Conservation (phyloP, 2,329 filamentous ascomycete species). For the Periconia macrospinosa region DNA sequence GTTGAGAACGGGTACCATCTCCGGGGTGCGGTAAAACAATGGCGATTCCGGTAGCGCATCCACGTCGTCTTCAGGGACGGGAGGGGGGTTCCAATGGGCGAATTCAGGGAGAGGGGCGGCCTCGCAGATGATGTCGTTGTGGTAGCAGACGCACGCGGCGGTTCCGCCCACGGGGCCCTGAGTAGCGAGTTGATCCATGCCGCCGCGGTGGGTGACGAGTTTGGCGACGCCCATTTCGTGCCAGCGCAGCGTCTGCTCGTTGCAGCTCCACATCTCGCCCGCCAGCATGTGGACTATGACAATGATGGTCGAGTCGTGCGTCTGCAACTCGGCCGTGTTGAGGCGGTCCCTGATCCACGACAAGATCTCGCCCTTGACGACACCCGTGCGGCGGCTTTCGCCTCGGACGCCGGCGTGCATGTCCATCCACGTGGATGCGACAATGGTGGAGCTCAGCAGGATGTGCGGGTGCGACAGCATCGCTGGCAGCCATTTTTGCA, state of each 20-base stretch:
- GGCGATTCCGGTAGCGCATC: slow-evolving; percentile 36
- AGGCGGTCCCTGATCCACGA: slow-evolving; percentile 30
- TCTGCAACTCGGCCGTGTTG: slow-evolving; percentile 4
- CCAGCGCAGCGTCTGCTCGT: slow-evolving; percentile 26
- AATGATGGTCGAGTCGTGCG: slow-evolving; percentile 29
- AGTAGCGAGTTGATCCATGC: slow-evolving; percentile 14
- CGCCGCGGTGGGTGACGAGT: slow-evolving; percentile 27
- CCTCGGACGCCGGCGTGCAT: slow-evolving; percentile 22
- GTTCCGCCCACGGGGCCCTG: slow-evolving; percentile 22
- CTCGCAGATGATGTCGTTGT: slow-evolving; percentile 35
- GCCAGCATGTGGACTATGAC: slow-evolving; percentile 33
- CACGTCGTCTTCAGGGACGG: not conserved
- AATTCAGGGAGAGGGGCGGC: slow-evolving; percentile 19
- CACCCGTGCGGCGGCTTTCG: slow-evolving; percentile 27
- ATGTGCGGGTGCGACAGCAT: slow-evolving; percentile 29
- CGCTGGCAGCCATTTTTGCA: slow-evolving; percentile 28
- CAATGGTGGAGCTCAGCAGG: slow-evolving; percentile 25
- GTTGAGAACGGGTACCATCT: slow-evolving; percentile 21
- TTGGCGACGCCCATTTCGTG: slow-evolving; percentile 28
- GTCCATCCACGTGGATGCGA: slow-evolving; percentile 32
- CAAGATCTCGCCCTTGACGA: slow-evolving; percentile 31
- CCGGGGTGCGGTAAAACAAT: slow-evolving; percentile 27
- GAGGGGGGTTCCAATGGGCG: slow-evolving; percentile 11
- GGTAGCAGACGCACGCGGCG: slow-evolving; percentile 24
- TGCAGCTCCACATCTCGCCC: slow-evolving; percentile 34